phyloP scores from a whole-genome alignment of 768 basidiomycete genomes.

The Amanita muscaria region DNA sequence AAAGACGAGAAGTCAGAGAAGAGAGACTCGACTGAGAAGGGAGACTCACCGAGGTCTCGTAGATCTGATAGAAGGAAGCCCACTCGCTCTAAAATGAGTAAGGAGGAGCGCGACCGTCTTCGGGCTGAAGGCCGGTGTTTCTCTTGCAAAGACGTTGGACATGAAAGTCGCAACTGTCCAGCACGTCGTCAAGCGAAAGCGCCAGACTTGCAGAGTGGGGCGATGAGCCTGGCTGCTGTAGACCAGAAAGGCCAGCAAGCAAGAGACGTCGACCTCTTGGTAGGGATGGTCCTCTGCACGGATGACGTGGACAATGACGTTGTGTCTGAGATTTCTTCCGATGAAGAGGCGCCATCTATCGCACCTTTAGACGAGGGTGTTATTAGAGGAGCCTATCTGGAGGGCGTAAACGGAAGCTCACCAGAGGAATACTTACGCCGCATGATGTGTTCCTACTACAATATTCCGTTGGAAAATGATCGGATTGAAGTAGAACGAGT shows the following conservation, averaged over 20 bases:
- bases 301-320: too few species aligned
- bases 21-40: not conserved
- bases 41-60: too few species aligned
- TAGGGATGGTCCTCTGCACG: too few species aligned
- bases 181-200: conserved; percentile 8
- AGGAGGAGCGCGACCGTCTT: conserved; percentile 12
- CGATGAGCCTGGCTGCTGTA: not conserved
- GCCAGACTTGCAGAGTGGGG: conserved; percentile 3
- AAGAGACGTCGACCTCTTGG: not conserved
- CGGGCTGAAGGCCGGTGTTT: conserved; percentile 16
- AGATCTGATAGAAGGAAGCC: not conserved
- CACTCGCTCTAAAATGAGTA: not conserved
- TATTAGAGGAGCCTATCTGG: too few species aligned
- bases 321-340: too few species aligned
- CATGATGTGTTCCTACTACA: too few species aligned
- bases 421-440: too few species aligned
- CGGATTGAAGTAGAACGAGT: too few species aligned
- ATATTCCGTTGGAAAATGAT: too few species aligned
- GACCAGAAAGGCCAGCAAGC: not conserved
- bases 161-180: conserved; percentile 17
- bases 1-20: not conserved
- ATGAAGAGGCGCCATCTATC: too few species aligned
- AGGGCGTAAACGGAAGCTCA: too few species aligned
- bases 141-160: conserved; percentile 15
- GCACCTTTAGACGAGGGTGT: too few species aligned